A percentile compares a stretch with the other conserved stretches of the same genome.
Evolutionary conservation across 1,284 basidiomycete genomes (phyloP).

Genomic region (Schizophyllum amplum): DNA sequence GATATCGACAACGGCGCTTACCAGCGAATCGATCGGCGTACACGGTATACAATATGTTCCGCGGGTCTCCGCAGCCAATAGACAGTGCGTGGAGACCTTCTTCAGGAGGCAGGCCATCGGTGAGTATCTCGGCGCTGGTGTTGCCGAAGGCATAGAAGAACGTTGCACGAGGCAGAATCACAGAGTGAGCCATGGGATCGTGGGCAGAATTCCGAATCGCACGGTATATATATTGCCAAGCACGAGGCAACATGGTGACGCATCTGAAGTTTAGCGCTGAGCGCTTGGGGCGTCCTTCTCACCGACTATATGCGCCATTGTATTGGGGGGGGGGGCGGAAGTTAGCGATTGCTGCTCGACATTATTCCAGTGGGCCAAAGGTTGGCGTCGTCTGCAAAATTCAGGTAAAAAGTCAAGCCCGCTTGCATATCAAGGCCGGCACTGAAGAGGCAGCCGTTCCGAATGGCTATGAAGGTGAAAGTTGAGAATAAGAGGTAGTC

Average conservation of each 20-base stretch:
- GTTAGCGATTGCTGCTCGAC: no score
- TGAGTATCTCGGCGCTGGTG: slow-evolving; percentile 42
- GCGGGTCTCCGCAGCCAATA: slow-evolving; percentile 50
- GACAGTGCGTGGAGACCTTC: slow-evolving; percentile 37
- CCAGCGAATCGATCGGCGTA: slow-evolving; percentile 12
- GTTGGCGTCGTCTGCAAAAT: no score
- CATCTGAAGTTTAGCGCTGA: no score
- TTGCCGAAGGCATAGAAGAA: slow-evolving; percentile 54
- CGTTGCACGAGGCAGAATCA: background rate
- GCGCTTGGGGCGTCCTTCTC: no score
- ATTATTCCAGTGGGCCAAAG: no score
- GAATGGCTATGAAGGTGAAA: background rate
- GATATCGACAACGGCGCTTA: background rate
- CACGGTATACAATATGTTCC: slow-evolving; percentile 47
- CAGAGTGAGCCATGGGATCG: background rate
- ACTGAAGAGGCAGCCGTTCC: no score
- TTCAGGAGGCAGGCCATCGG: slow-evolving; percentile 39
- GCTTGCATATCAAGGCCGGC: no score
- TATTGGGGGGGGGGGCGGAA: no score
- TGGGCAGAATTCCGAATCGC: background rate
- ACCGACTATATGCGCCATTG: no score
- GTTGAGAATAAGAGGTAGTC: background rate
- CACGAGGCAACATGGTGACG: no score
- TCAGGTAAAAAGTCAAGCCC: no score
- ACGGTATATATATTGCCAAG: no score